A percentile compares a stretch with the other conserved stretches of the same genome.
These are phyloP conservation scores for Penicillium sp. DNA, from an alignment of 2,329 filamentous ascomycete genomes.

Conservation along the genomic window DNA sequence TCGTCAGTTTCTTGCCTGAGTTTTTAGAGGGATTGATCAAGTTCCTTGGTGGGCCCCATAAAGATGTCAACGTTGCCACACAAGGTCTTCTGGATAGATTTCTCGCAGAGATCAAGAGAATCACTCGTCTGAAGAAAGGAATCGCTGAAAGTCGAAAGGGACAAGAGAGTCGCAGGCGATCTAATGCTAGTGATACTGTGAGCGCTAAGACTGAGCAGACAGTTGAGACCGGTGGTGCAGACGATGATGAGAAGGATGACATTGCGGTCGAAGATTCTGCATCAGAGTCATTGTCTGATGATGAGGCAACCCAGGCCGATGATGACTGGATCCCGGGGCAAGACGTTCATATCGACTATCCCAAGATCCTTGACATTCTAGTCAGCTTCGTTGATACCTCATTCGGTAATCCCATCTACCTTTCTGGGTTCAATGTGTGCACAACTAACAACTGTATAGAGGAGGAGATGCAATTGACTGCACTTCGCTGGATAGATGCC, in stretches of 20 bases:
- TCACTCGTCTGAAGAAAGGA: constrained; percentile 87
- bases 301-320: constrained; percentile 66
- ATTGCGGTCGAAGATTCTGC: constrained; percentile 58
- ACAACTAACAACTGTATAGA: constrained; percentile 56
- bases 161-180: constrained; percentile 69
- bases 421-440: constrained; percentile 32
- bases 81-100: constrained; percentile 89
- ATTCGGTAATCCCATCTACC: constrained; percentile 57
- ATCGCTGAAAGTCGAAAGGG: constrained; percentile 81
- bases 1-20: constrained; percentile 88
- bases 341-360: constrained; percentile 92
- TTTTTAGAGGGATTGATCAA: constrained; percentile 88
- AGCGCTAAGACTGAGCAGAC: constrained; percentile 59
- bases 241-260: constrained; percentile 52
- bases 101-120: constrained; percentile 89
- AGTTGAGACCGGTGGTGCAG: constrained; percentile 36
- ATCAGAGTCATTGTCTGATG: constrained; percentile 53
- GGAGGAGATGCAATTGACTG: constrained; percentile 88
- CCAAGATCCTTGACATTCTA: constrained; percentile 87
- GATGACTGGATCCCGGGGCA: constrained; percentile 98
- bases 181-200: constrained; percentile 69
- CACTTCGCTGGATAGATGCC: constrained; percentile 90
- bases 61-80: constrained; percentile 92
- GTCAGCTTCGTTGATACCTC: constrained; percentile 86
- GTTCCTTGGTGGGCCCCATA: constrained; percentile 88